Percentiles rank a stretch among this genome's conserved stretches.
Evolutionary conservation across 768 basidiomycete genomes (phyloP).

Genomic region (Leucogyrophana mollusca): DNA sequence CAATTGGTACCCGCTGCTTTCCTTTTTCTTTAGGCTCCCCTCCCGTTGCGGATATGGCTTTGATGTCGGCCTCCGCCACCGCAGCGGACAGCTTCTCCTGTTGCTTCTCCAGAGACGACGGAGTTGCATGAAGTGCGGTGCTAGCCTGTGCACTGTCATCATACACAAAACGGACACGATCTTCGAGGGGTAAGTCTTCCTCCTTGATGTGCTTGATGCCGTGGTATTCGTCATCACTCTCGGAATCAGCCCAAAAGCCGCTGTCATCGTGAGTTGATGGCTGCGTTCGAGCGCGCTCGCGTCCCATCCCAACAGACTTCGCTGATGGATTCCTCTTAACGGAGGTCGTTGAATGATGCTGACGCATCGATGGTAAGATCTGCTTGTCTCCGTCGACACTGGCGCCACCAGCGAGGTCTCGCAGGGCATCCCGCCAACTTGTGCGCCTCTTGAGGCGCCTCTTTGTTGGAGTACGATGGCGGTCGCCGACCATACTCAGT

Average conservation of each 20-base stretch:
- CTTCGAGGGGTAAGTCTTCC: slow-evolving; percentile 73
- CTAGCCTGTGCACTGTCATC: slow-evolving; percentile 10
- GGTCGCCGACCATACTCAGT: slow-evolving; percentile 85
- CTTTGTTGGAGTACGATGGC: slow-evolving; percentile 32
- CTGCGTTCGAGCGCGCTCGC: background rate
- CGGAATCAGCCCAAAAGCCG: slow-evolving; percentile 52
- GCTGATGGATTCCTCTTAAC: slow-evolving; percentile 29
- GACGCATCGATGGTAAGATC: slow-evolving; percentile 7
- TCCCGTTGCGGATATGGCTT: slow-evolving; percentile 38
- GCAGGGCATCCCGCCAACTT: slow-evolving; percentile 62
- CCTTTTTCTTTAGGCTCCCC: slow-evolving; percentile 25
- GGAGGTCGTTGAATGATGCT: slow-evolving; percentile 18
- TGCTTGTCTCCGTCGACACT: slow-evolving; percentile 31
- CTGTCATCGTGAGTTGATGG: slow-evolving; percentile 36
- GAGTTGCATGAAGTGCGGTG: slow-evolving; percentile 31
- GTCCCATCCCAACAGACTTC: slow-evolving; percentile 16
- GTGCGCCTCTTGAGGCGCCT: slow-evolving; percentile 50
- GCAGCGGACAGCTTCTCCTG: slow-evolving; percentile 54
- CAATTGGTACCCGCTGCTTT: slow-evolving; percentile 61
- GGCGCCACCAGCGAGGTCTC: slow-evolving; percentile 42
- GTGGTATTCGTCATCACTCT: slow-evolving; percentile 46
- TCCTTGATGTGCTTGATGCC: slow-evolving; percentile 52
- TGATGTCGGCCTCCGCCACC: slow-evolving; percentile 47
- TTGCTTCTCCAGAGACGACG: slow-evolving; percentile 43
- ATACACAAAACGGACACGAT: slow-evolving; percentile 67